phyloP scores from a whole-genome alignment of 352 stramenopile genomes.

The Saprolegnia parasitica region DNA sequence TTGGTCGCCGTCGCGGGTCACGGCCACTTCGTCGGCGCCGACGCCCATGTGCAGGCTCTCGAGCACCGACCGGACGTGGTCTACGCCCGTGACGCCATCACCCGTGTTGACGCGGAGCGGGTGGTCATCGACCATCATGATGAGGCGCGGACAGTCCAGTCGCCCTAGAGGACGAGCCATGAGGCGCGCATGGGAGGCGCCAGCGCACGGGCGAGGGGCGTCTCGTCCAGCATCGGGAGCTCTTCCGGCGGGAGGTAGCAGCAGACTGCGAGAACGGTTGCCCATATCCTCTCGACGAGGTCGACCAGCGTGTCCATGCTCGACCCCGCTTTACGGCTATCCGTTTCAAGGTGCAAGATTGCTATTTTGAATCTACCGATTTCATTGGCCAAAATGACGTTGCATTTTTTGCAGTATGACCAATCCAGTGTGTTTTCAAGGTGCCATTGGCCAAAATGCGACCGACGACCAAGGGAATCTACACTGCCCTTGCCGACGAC shows the following conservation, averaged over 20 bases:
- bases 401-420: too few species aligned
- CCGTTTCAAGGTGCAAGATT: conserved; percentile 14
- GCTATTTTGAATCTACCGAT: not conserved
- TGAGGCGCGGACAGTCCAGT: conserved; percentile 11
- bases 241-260: not conserved
- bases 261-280: not conserved
- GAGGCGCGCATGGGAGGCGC: not conserved
- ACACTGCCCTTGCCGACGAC: too few species aligned
- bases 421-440: too few species aligned
- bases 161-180: not conserved
- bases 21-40: not conserved
- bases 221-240: not conserved
- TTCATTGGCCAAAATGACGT: too few species aligned
- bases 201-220: not conserved
- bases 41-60: not conserved
- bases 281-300: not conserved
- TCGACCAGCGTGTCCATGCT: not conserved
- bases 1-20: not conserved
- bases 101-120: conserved; percentile 15
- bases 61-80: not conserved
- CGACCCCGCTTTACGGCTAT: not conserved
- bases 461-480: too few species aligned
- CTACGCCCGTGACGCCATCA: not conserved
- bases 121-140: conserved; percentile 16
- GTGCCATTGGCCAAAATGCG: too few species aligned